Percentiles rank a stretch among this genome's conserved stretches.
These are phyloP conservation scores for Cornus controversa DNA, from an alignment of 148 eudicot species.

Conservation along the genomic window DNA sequence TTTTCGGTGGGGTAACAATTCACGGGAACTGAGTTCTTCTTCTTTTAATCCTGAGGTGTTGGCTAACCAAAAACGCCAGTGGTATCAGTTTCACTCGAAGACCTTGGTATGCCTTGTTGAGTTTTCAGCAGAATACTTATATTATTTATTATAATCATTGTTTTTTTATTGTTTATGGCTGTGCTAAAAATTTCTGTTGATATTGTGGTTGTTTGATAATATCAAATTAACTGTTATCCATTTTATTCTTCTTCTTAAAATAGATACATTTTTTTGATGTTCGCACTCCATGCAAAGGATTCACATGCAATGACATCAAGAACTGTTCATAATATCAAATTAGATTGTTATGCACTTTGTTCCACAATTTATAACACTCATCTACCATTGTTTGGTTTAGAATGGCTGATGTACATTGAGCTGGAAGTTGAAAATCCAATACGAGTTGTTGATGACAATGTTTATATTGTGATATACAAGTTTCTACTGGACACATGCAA, in stretches of 20 bases:
- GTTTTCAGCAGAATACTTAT: neutral
- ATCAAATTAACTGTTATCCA: too few species aligned
- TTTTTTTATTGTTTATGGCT: neutral
- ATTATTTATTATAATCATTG: neutral
- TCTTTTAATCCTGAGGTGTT: slow-evolving; percentile 82
- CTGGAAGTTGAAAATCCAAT: slow-evolving; percentile 1
- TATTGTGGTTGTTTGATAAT: too few species aligned
- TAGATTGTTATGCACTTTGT: neutral
- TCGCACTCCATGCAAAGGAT: neutral
- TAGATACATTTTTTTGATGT: neutral
- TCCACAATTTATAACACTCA: neutral
- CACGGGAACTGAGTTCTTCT: slow-evolving; percentile 45
- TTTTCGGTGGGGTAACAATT: slow-evolving; percentile 64
- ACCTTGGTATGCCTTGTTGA: slow-evolving; percentile 51
- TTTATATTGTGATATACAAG: too few species aligned
- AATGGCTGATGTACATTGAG: neutral
- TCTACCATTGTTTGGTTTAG: neutral
- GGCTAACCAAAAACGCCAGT: slow-evolving; percentile 95
- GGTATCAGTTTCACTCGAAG: slow-evolving; percentile 79
- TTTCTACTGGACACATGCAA: too few species aligned
- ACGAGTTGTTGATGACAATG: neutral
- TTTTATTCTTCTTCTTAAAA: neutral
- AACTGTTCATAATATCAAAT: neutral
- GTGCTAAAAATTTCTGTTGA: neutral
- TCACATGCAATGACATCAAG: neutral